These are phyloP conservation scores for Hermanozyma aechmeae DNA, from an alignment of 805 yeast species.

Conservation along the genomic window DNA sequence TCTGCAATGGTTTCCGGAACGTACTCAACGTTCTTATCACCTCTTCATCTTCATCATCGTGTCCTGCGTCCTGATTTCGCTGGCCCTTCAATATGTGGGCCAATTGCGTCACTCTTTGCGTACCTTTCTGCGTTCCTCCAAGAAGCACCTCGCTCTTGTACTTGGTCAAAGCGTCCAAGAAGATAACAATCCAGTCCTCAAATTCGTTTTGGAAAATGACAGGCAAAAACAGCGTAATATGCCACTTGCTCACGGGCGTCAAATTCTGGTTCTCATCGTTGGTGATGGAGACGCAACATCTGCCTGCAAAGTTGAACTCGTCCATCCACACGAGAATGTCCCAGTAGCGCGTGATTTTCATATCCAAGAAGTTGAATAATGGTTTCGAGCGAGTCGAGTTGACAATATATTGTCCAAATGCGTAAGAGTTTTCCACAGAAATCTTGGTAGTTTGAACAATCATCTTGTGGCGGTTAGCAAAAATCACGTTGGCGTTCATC, in stretches of 20 bases:
- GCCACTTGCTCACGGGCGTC: conserved; percentile 63
- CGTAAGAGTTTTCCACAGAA: conserved; percentile 79
- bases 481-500: conserved; percentile 72
- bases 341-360: conserved; percentile 75
- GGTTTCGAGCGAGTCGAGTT: conserved; percentile 75
- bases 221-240: conserved; percentile 66
- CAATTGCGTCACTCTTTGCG: conserved; percentile 67
- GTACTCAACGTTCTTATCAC: conserved; percentile 45
- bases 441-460: conserved; percentile 66
- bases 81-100: conserved; percentile 41
- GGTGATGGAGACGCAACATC: conserved; percentile 38
- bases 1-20: conserved; percentile 55
- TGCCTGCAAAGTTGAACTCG: conserved; percentile 76
- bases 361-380: conserved; percentile 71
- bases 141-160: conserved; percentile 35
- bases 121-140: conserved; percentile 27
- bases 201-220: conserved; percentile 70
- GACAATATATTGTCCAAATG: conserved; percentile 77
- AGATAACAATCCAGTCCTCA: conserved; percentile 75
- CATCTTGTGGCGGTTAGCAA: conserved; percentile 70
- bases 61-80: conserved; percentile 20
- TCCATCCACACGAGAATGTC: conserved; percentile 95
- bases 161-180: conserved; percentile 60
- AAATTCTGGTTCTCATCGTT: conserved; percentile 35
- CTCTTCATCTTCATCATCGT: conserved; percentile 27